A percentile compares a stretch with the other conserved stretches of the same genome.
phyloP scores from a whole-genome alignment of 352 stramenopile genomes.

The Globisporangium cederbergense region DNA sequence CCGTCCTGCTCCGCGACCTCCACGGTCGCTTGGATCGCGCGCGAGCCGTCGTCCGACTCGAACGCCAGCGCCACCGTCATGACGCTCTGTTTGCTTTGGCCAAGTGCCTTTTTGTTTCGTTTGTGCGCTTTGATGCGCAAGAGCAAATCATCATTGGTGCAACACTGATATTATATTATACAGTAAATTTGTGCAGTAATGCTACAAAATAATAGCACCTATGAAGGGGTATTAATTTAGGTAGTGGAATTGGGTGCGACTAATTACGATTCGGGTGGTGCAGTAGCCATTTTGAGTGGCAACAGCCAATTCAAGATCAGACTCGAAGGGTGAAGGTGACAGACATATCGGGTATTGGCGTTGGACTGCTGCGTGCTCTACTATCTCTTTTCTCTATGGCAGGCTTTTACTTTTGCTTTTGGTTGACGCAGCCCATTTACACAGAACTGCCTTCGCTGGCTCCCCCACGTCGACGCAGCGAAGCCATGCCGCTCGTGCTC shows the following conservation, averaged over 20 bases:
- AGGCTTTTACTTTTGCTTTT: no score
- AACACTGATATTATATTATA: not conserved
- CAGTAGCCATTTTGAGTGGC: not conserved
- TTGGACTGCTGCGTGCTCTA: not conserved
- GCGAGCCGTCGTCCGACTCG: slow-evolving; percentile 79
- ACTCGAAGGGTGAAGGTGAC: not conserved
- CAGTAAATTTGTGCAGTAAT: not conserved
- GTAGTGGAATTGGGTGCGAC: not conserved
- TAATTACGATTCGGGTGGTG: slow-evolving; percentile 12
- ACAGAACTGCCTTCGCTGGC: not conserved
- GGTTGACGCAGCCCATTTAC: not conserved
- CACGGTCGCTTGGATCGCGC: slow-evolving; percentile 64
- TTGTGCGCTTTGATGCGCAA: not conserved
- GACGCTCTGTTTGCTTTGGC: not conserved
- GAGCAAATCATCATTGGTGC: slow-evolving; percentile 1
- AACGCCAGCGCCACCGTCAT: slow-evolving; percentile 80
- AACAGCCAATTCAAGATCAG: not conserved
- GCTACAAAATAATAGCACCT: not conserved
- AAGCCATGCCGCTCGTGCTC: slow-evolving; percentile 20
- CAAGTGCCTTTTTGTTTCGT: not conserved
- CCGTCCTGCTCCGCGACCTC: slow-evolving; percentile 53
- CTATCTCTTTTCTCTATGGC: slow-evolving; percentile 1
- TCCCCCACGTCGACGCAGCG: slow-evolving; percentile 45
- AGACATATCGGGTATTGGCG: not conserved
- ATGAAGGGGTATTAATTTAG: not conserved